Base-by-base conservation (phyloP, 805 yeast species). In the Kluyveromyces nonfermentans region DNA sequence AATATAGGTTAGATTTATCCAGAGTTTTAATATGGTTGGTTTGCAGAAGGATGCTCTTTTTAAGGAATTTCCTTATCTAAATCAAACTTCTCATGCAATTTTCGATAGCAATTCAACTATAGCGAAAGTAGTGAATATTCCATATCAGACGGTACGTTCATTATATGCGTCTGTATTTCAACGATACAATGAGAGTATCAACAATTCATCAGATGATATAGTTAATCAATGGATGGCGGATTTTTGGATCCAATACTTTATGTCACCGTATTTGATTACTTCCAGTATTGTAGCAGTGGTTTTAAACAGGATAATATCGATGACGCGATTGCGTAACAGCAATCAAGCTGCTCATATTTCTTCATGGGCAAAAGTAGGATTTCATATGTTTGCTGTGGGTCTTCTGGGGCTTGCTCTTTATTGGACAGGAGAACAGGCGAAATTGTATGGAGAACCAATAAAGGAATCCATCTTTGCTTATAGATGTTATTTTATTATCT, bases 401-500 rank as follows among this genome's bases (percentile, higher is more conserved):
- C 52, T 62, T 5, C 37, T 51, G 14, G 15, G 37, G 8, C 49
- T 50, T 28, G 42, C 30, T 5, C 22, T 51, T 22, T 17, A 42
- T 32, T 49, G 46, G 44, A 44, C 45, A 5, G 38, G 50, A 15
- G 43, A 46, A 22, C 52, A 46, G 32, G 39, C 40, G 9, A 33
- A 39, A n/a, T 5, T 44, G 33, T 43, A 49, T 36, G 46, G 22
- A 25, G 35, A 14, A 17, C 48, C 50, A 74, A 75, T 4, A 84
- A 85, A 12, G 67, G 73, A 6, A 71, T 77, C 8, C 70, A 64
- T 19, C 69, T 73, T 50, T 71, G 85, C 77, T 78, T 77, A 12
- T 67, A 72, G 84, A 77, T 54, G 55, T 77, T 45, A 81, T 89
- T 56, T 57, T 73, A 19, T 77, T 78, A 52, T 80, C 79, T 54